Percentiles rank a stretch among this genome's conserved stretches.
phyloP scores from a whole-genome alignment of 2,329 filamentous ascomycete genomes.

The Cladosporium sp. region DNA sequence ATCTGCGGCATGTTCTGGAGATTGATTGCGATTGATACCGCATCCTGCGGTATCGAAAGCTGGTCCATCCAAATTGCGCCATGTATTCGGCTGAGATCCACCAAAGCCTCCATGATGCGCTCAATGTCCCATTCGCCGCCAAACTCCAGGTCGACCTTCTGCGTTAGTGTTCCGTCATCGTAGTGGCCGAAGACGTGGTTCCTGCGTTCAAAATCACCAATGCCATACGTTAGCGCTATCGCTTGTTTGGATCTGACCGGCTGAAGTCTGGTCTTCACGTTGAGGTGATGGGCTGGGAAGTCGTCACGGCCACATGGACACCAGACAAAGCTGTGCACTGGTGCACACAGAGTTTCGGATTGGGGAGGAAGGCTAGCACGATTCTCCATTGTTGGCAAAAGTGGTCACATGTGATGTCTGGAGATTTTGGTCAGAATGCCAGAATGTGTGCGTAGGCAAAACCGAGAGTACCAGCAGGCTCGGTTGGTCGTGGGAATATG shows the following conservation, averaged over 20 bases:
- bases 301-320: not conserved
- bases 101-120: not conserved
- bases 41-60: slow-evolving; percentile 2
- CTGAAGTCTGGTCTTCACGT: not conserved
- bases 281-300: not conserved
- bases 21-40: not conserved
- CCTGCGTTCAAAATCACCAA: slow-evolving; percentile 3
- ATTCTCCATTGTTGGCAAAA: too few relatives aligned
- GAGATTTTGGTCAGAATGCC: too few relatives aligned
- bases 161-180: not conserved
- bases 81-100: not conserved
- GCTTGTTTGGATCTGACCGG: not conserved
- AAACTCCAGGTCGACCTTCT: not conserved
- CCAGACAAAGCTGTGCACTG: not conserved
- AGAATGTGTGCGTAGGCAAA: too few relatives aligned
- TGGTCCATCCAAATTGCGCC: slow-evolving; percentile 4
- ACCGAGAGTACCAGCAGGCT: too few relatives aligned
- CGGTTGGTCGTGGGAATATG: too few relatives aligned
- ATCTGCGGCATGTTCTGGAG: slow-evolving; percentile 1
- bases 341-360: too few relatives aligned
- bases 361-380: too few relatives aligned
- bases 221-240: not conserved
- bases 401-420: too few relatives aligned
- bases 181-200: not conserved
- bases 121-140: not conserved